Percentiles rank a stretch among this genome's conserved stretches.
phyloP scores from a whole-genome alignment of 495 filamentous ascomycete species.

The Ramalina peruviana region DNA sequence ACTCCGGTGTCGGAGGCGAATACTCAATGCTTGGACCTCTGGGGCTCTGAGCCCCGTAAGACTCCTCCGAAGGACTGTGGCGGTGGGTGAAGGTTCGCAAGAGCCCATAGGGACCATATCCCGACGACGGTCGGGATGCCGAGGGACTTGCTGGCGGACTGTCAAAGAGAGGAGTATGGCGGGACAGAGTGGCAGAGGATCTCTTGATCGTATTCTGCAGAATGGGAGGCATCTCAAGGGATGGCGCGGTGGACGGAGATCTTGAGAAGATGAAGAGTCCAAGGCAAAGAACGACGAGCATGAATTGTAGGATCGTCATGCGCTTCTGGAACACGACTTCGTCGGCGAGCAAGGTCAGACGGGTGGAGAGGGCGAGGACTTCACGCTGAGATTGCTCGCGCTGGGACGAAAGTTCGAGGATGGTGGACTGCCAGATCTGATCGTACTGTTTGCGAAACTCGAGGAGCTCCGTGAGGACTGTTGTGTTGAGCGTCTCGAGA shows the following conservation, averaged over 20 bases:
- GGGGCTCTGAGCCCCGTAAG: constrained; percentile 23
- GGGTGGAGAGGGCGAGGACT: constrained; percentile 63
- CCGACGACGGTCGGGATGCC: constrained; percentile 28
- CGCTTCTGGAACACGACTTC: constrained; percentile 94
- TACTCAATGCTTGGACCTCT: constrained; percentile 27
- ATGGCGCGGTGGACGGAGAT: constrained; percentile 20
- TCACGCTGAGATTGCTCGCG: constrained; percentile 68
- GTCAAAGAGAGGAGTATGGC: constrained; percentile 24
- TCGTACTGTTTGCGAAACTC: constrained; percentile 79
- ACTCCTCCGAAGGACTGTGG: constrained; percentile 24
- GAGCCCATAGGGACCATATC: constrained; percentile 22
- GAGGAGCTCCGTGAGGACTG: constrained; percentile 72
- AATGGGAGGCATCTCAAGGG: constrained; percentile 38
- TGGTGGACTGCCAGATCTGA: constrained; percentile 88
- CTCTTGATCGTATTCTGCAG: constrained; percentile 42
- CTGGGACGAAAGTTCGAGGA: constrained; percentile 80
- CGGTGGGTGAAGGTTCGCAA: constrained; percentile 6
- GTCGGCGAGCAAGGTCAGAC: constrained; percentile 76
- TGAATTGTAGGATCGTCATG: constrained; percentile 76
- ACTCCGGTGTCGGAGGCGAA: constrained; percentile 32
- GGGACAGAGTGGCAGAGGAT: constrained; percentile 21
- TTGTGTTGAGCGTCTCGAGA: constrained; percentile 69
- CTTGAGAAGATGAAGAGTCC: constrained; percentile 70
- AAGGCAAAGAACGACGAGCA: constrained; percentile 77
- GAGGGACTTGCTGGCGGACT: constrained; percentile 33